Evolutionary conservation across 352 stramenopile genomes (phyloP), one percentile per base, ranked within the genome.

Genomic region (Pythium biforme): DNA sequence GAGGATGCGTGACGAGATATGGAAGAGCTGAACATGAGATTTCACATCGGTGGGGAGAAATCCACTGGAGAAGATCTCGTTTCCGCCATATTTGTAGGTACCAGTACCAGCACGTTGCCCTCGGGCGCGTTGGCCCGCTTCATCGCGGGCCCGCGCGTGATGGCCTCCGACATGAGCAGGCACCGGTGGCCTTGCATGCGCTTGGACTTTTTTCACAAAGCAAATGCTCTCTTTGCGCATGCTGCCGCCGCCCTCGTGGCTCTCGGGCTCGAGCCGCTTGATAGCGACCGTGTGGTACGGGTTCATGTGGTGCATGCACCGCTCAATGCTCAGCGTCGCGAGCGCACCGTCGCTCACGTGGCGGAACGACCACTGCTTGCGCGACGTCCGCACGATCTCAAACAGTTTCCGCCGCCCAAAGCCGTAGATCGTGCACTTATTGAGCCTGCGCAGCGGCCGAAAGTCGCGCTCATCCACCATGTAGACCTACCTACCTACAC

Each of bases 171-270:
- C 73, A 90, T 88, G 51, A 94, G 78, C 53, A 92, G 52, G 58
- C 81, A 91, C 33, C 81, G 76, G 64, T 92, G 92, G 20, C 78
- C 72, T 10, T 74, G 73, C 40, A 68, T 60, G 37, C 75, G 75
- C 73, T 88, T 89, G 11, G 75, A 87, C 53, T 92, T 92, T 62
- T n/a, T 87, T 86, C 43, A 94, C 78, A 45, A 91, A 90, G 59
- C 83, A 90, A 53, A 94, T 76, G 67, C 81, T 81, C 64, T 94
- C 86, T 47, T 88, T 68, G 22, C 82, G 80, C 59, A 91, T 63
- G 0, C 67, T 73, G 49, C 79, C 76, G n/a, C n/a, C n/a, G 41
- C 86, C 73, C 49, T 77, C 58, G 4, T 20, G 12, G 29, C 71
- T 34, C 29, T 91, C 72, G 20, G 81, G 78, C 39, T 92, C 72